Evolutionary conservation across 345 rosid genomes (phyloP).

Genomic region (Kernera saxatilis): DNA sequence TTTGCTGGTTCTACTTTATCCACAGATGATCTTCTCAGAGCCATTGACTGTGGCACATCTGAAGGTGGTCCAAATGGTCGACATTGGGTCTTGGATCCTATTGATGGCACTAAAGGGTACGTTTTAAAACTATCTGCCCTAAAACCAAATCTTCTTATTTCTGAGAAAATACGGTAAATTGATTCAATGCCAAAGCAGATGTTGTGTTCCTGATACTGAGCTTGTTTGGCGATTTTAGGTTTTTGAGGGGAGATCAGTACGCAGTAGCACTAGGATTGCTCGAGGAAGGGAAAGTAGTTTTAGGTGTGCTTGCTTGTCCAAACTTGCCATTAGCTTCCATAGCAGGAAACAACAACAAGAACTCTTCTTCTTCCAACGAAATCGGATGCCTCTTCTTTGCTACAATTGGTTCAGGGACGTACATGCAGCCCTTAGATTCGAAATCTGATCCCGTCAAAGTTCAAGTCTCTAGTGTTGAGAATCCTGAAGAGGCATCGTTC

Average conservation of each 20-base stretch:
- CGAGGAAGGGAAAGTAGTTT: conserved; percentile 84
- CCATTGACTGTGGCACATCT: conserved; percentile 78
- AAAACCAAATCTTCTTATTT: background rate
- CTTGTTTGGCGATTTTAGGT: conserved; percentile 37
- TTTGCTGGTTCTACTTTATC: conserved; percentile 44
- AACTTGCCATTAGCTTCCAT: conserved; percentile 74
- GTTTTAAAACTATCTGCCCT: background rate
- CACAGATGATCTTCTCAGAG: conserved; percentile 55
- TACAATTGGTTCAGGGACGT: conserved; percentile 67
- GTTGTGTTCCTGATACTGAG: background rate
- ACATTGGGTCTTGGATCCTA: conserved; percentile 98
- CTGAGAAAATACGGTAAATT: background rate
- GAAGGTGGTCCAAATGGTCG: conserved; percentile 88
- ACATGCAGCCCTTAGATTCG: conserved; percentile 64
- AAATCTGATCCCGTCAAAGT: conserved; percentile 55
- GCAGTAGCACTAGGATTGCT: conserved; percentile 88
- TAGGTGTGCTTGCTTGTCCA: conserved; percentile 94
- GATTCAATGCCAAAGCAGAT: too few species aligned
- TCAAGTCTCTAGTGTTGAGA: conserved; percentile 63
- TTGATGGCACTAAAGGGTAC: conserved; percentile 99
- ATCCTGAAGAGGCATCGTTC: conserved; percentile 84
- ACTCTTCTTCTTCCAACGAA: conserved; percentile 26
- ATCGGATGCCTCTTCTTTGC: conserved; percentile 85
- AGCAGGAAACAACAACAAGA: conserved; percentile 28
- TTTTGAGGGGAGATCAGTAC: conserved; percentile 89